phyloP scores from a whole-genome alignment of 108 stramenopile species.

The Pelagomonas calceolata region DNA sequence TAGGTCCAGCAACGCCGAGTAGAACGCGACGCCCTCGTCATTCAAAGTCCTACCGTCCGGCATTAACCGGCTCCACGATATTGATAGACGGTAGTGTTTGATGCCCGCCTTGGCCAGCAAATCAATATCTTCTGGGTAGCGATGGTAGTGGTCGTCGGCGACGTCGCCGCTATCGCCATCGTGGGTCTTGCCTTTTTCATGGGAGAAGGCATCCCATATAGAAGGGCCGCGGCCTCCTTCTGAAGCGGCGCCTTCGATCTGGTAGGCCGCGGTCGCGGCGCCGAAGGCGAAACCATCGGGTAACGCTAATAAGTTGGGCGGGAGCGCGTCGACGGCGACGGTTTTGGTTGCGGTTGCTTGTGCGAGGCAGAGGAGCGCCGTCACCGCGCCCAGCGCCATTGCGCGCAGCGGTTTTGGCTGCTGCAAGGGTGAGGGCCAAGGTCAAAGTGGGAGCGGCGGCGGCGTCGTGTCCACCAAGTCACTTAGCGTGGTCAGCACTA shows the following conservation, averaged over 20 bases:
- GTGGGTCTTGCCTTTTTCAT: conserved; percentile 27
- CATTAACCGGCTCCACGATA: conserved; percentile 77
- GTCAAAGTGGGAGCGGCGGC: too few relatives aligned
- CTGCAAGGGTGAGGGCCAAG: too few relatives aligned
- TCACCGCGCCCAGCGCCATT: too few relatives aligned
- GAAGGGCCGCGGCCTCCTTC: conserved; percentile 66
- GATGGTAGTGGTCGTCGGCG: conserved; percentile 80
- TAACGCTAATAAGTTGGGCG: conserved; percentile 7
- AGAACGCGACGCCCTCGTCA: conserved; percentile 65
- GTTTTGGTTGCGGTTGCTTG: too few relatives aligned
- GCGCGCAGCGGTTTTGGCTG: too few relatives aligned
- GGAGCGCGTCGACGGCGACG: too few relatives aligned
- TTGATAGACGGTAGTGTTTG: conserved; percentile 77
- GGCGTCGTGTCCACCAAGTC: too few relatives aligned
- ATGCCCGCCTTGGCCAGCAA: conserved; percentile 65
- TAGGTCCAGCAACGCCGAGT: conserved; percentile 67
- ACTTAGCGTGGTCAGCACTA: too few relatives aligned
- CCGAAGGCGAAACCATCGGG: conserved; percentile 69
- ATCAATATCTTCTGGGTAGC: conserved; percentile 60
- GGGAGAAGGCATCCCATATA: conserved; percentile 78
- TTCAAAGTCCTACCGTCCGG: conserved; percentile 61
- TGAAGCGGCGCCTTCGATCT: conserved; percentile 72
- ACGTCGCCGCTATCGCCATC: conserved; percentile 67
- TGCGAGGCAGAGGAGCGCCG: too few relatives aligned
- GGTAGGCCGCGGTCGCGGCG: conserved; percentile 70